phyloP scores from a whole-genome alignment of 1,139 yeast species.

The Pichia sp. region DNA sequence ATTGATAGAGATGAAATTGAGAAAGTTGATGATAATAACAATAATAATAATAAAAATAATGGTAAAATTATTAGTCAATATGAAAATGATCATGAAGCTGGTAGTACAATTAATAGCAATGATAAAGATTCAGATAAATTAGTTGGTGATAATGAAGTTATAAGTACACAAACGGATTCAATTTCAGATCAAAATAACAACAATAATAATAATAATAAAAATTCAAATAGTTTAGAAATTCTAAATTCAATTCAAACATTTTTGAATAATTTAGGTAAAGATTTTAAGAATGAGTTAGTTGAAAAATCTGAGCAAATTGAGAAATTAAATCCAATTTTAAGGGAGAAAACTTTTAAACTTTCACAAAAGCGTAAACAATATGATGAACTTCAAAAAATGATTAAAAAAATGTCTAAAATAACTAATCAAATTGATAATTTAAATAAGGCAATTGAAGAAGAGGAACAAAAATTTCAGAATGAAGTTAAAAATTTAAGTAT shows the following conservation, averaged over 20 bases:
- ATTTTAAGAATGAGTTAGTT: slow-evolving; percentile 42
- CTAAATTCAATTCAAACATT: slow-evolving; percentile 37
- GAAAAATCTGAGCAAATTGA: slow-evolving; percentile 40
- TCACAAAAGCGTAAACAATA: slow-evolving; percentile 39
- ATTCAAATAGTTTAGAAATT: slow-evolving; percentile 32
- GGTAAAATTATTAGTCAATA: background rate
- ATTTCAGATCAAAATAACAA: background rate
- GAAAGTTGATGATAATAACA: background rate
- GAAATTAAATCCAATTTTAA: slow-evolving; percentile 39
- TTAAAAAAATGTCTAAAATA: slow-evolving; percentile 37
- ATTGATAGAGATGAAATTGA: background rate
- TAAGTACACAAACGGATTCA: background rate
- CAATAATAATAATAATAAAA: background rate
- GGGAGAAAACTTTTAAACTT: slow-evolving; percentile 40
- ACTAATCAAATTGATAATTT: slow-evolving; percentile 48
- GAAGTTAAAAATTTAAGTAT: slow-evolving; percentile 33
- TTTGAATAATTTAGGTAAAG: slow-evolving; percentile 35
- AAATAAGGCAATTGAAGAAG: slow-evolving; percentile 51
- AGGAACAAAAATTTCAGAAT: slow-evolving; percentile 43
- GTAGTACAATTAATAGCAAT: background rate
- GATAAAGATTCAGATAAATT: background rate
- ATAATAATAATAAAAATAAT: background rate
- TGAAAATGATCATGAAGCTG: background rate
- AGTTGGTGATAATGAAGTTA: background rate
- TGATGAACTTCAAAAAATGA: slow-evolving; percentile 36